Base-by-base conservation (phyloP, 2,329 filamentous ascomycete species). In the Neonectria punicea region DNA sequence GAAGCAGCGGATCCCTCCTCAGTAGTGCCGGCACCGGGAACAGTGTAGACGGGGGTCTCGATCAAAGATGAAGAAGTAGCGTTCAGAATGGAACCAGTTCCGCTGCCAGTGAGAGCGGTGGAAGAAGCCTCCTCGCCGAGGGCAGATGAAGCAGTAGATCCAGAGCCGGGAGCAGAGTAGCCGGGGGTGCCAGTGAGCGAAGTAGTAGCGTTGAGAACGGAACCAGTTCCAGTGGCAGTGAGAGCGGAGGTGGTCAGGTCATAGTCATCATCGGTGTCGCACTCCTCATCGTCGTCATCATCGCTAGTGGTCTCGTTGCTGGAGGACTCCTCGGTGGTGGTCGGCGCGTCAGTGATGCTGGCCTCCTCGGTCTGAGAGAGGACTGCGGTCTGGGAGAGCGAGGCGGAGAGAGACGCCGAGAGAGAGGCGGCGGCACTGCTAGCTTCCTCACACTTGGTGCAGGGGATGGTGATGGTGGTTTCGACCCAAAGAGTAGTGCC, bases 351-450 rank as follows among this genome's bases (percentile, higher is more conserved):
- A 34, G 67, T 66, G 36, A 60, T 59, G 60, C 61, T 67, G n/a
- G 55, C 54, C 44, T 56, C 47, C 41, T 59, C 16, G 30, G 44
- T 36, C 55, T 54, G 13, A 25, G n/a, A 5, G 39, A 18, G n/a
- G 39, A 43, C 39, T 43, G 39, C 39, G 4, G 39, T 43, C 39
- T 43, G n/a, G 39, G 39, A 43, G 8, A 43, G 39, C 9, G 39
- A 43, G 3, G 39, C 39, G 39, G 56, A 51, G 43, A 43, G 22
- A 25, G 69, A 67, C 64, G 69, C 71, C 5, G 68, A 70, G 16
- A 71, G 67, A 14, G 66, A 67, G 50, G 69, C 63, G 13, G 70
- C 69, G 53, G 61, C 63, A 36, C 72, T 65, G 59, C 62, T 61
- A 4, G 70, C 25, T 11, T 53, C 54, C 11, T 54, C 65, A 55